Evolutionary conservation across 2,329 filamentous ascomycete genomes (phyloP), one percentile per base, ranked within the genome.

Genomic region (Penicillium sp.): DNA sequence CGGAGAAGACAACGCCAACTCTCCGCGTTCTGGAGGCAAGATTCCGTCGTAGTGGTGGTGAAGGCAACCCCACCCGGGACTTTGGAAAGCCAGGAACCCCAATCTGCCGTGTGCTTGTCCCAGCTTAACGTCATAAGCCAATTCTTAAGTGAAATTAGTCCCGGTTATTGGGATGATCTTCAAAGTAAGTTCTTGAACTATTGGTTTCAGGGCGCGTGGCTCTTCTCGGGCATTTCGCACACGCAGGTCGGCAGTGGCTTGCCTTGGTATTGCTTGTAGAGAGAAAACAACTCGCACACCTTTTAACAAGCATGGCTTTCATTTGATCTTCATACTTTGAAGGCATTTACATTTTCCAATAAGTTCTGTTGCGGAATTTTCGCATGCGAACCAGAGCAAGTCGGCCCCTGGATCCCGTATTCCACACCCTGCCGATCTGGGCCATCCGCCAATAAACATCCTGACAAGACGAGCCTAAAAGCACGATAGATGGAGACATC

Each of bases 341-440:
- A 8, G 21, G 8, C 19, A 46, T 30, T 48, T 30, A 15, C 48
- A 50, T 30, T 30, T 17, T n/a, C 45, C 17, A 21, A 19, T 15
- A 47, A 47, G n/a, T 47, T 47, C n/a, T 47, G 45, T 11, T 47
- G 45, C 19, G 17, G 48, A 50, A 23, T 17, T 15, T 50, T 50
- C 1, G 26, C 23, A 50, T 11, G 11, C 48, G 30, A 26, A 8
- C 23, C 19, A 15, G 29, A 45, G n/a, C 44, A 26, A 21, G 21
- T 38, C 31, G 30, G 38, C 26, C 51, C 51, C 44, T 56, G 41
- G 19, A 47, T 56, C 41, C 26, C 19, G 26, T 56, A 2, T 31
- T 35, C 53, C 53, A 13, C 53, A 54, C 54, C 54, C 44, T 56
- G 55, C 31, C 55, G 46, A 57, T 57, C 55, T 57, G 8, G 46